These are phyloP conservation scores for Hyaloraphidium curvatum DNA, from an alignment of 192 early-diverging fungal genomes.

Conservation along the genomic window DNA sequence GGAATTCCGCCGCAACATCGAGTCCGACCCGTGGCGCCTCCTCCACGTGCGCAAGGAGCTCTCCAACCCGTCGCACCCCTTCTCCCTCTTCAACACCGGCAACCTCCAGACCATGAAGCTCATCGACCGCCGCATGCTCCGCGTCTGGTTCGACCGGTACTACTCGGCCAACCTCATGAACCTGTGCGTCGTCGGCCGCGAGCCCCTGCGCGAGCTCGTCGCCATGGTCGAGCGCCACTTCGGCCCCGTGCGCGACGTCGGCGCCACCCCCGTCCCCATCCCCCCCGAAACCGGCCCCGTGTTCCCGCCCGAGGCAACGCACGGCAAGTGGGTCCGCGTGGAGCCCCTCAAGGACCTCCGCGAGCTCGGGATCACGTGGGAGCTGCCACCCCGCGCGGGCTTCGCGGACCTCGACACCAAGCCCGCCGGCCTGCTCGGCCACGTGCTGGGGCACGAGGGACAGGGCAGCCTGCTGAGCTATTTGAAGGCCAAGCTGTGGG, in stretches of 20 bases:
- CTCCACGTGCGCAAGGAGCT: constrained; percentile 19
- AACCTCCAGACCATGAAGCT: constrained; percentile 24
- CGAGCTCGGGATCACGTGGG: constrained; percentile 17
- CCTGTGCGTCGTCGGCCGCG: constrained; percentile 13
- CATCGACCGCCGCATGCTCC: constrained; percentile 12
- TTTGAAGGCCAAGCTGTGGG: constrained; percentile 11
- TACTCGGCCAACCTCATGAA: constrained; percentile 21
- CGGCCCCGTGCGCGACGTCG: constrained; percentile 3
- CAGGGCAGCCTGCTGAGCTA: constrained; percentile 12
- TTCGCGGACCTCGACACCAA: constrained; percentile 12
- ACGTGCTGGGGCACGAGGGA: constrained; percentile 18
- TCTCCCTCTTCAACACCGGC: constrained; percentile 20
- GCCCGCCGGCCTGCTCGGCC: constrained; percentile 10
- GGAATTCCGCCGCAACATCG: constrained; percentile 20
- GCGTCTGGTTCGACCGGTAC: constrained; percentile 13
- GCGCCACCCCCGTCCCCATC: background rate
- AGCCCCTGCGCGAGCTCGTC: constrained; percentile 9
- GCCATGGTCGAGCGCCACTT: constrained; percentile 7
- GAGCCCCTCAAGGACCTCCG: constrained; percentile 19
- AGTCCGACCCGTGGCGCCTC: constrained; percentile 15
- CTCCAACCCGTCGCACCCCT: constrained; percentile 16
- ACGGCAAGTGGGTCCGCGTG: constrained; percentile 13
- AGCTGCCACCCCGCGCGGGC: constrained; percentile 11
- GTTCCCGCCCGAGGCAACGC: constrained; percentile 1
- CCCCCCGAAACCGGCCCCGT: constrained; percentile 4